These are phyloP conservation scores for Collybia sordida DNA, from an alignment of 768 basidiomycete species.

Conservation along the genomic window DNA sequence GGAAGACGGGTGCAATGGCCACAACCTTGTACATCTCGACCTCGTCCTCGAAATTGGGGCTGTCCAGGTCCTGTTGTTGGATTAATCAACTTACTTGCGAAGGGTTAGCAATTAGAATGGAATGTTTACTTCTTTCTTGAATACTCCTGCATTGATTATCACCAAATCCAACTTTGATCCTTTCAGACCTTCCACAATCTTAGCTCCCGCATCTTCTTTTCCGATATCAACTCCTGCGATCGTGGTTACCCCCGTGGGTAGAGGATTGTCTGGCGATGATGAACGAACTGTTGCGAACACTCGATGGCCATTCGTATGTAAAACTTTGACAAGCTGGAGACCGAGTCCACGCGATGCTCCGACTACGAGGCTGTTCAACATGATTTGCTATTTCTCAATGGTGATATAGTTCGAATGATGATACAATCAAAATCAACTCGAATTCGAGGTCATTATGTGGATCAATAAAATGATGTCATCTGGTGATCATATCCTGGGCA, in stretches of 20 bases:
- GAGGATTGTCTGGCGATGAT: conserved; percentile 10
- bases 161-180: conserved; percentile 30
- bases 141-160: conserved; percentile 36
- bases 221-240: conserved; percentile 36
- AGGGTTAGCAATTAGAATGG: neutral
- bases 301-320: conserved; percentile 21
- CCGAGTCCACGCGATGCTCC: conserved; percentile 48
- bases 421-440: too few relatives aligned
- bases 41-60: conserved; percentile 35
- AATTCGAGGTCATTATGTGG: too few relatives aligned
- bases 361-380: conserved; percentile 34
- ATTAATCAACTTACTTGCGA: neutral
- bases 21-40: conserved; percentile 46
- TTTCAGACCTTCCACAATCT: conserved; percentile 32
- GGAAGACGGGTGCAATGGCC: conserved; percentile 40
- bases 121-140: conserved; percentile 35
- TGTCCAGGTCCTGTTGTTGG: conserved; percentile 30
- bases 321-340: conserved; percentile 29
- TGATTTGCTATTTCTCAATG: conserved; percentile 3
- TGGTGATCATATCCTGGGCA: too few relatives aligned
- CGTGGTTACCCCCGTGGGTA: conserved; percentile 33
- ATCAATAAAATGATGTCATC: too few relatives aligned
- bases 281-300: conserved; percentile 41
- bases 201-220: conserved; percentile 30
- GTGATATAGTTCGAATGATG: too few relatives aligned